Evolutionary conservation across 495 filamentous ascomycete species (phyloP), one percentile per base, ranked within the genome.

Genomic region (Aspergillus saccharolyticus): DNA sequence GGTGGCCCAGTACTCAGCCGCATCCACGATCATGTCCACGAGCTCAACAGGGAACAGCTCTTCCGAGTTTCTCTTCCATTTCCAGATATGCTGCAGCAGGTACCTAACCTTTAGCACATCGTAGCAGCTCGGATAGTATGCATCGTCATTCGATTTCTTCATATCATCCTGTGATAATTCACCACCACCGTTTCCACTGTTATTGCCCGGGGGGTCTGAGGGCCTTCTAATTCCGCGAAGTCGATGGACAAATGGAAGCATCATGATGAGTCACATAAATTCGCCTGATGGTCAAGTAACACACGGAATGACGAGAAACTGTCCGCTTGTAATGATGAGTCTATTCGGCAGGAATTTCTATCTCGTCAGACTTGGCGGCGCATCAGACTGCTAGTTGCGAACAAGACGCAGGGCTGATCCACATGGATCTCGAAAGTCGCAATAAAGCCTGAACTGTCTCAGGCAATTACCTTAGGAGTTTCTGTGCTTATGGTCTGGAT

Each of bases 1-100:
- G 7, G 73, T 75, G 0, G 81, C 79, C 88, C 88, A 91, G 63
- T 90, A 90, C 67, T 89, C 87, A 19, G 86, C 87, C 42, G 71
- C 66, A 63, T 89, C 87, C 52, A 89, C 63, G 33, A 91, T 83
- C 51, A 74, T 67, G 67, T 90, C 85, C n/a, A 89, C 64, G 19
- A 91, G 63, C 57, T 91, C 88, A 1, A 71, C 58, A 0, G 88
- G 88, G 0, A 89, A 67, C 1, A 64, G 56, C 33, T 74, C 64
- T 8, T 42, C 25, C 24, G 63, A 55, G 44, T 74, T 65, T 30
- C 81, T 61, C 58, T 80, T 77, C 62, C 66, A 50, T 20, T 50
- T 24, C 47, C 47, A 50, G 6, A 50, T 50, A 30, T 50, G 68
- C 22, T 66, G 67, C n/a, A 78, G 57, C 1, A 74, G 19, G 60